Percentiles rank a stretch among this genome's conserved stretches.
These are phyloP conservation scores for Halenospora varia DNA, from an alignment of 495 filamentous ascomycete genomes.

Conservation along the genomic window DNA sequence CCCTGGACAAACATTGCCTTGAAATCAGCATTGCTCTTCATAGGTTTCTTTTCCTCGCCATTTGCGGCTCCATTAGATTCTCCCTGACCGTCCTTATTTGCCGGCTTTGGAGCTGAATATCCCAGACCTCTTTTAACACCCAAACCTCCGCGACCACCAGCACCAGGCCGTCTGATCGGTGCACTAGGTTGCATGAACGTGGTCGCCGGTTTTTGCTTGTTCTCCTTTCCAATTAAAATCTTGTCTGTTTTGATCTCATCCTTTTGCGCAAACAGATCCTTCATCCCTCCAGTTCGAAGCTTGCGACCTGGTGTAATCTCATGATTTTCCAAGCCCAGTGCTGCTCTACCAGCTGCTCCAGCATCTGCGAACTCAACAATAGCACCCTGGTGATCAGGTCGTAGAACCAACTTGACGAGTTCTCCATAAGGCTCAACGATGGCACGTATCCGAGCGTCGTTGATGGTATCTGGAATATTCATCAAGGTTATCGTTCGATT, in stretches of 20 bases:
- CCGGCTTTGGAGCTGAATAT: conserved; percentile 32
- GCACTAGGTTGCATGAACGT: conserved; percentile 46
- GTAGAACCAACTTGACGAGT: conserved; percentile 61
- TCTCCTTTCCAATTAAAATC: conserved; percentile 32
- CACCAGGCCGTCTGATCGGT: conserved; percentile 52
- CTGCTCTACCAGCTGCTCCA: conserved; percentile 67
- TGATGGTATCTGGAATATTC: conserved; percentile 67
- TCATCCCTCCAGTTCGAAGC: conserved; percentile 63
- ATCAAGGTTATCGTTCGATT: conserved; percentile 59
- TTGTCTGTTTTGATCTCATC: conserved; percentile 46
- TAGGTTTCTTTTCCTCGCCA: conserved; percentile 28
- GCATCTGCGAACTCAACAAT: conserved; percentile 76
- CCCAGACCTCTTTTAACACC: conserved; percentile 53
- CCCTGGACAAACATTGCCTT: conserved; percentile 62
- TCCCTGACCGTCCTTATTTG: conserved; percentile 20
- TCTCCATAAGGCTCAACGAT: conserved; percentile 59
- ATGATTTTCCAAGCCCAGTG: conserved; percentile 65
- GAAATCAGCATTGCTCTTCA: conserved; percentile 87
- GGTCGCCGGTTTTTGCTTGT: conserved; percentile 36
- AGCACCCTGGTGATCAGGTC: conserved; percentile 80
- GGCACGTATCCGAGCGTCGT: conserved; percentile 63
- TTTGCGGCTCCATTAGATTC: conserved; percentile 22
- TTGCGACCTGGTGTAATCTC: conserved; percentile 62
- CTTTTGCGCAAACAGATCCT: conserved; percentile 59
- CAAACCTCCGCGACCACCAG: conserved; percentile 48